phyloP scores from a whole-genome alignment of 305 asterid species.

The Andrographis paniculata region DNA sequence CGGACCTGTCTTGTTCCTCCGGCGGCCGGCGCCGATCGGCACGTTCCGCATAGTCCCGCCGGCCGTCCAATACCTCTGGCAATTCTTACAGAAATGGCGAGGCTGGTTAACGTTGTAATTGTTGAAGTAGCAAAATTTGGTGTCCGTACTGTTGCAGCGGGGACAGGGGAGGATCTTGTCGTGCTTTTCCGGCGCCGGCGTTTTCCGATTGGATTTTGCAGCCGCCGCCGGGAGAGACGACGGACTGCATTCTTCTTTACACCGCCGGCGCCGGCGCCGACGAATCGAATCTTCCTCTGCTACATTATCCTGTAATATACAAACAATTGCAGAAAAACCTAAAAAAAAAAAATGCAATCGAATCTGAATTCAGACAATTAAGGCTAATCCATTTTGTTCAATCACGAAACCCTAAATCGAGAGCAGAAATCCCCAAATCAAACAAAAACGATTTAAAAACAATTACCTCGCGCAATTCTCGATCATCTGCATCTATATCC shows the following conservation, averaged over 20 bases:
- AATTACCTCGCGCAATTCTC: constrained; percentile 43
- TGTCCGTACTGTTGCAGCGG: constrained; percentile 95
- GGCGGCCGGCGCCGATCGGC: constrained; percentile 96
- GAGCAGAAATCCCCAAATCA: not conserved
- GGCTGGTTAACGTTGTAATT: constrained; percentile 81
- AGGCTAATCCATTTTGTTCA: not conserved
- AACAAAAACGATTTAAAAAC: not conserved
- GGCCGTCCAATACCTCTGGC: constrained; percentile 94
- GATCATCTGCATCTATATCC: constrained; percentile 27
- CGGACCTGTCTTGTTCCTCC: constrained; percentile 76
- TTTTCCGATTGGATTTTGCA: no score
- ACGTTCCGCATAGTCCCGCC: constrained; percentile 98
- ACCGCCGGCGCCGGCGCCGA: no score
- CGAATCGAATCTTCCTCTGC: no score
- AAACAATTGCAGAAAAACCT: no score
- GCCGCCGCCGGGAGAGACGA: no score
- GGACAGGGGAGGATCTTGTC: constrained; percentile 92
- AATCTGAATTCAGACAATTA: not conserved
- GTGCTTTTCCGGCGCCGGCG: constrained; percentile 66
- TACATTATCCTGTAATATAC: no score
- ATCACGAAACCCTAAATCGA: not conserved
- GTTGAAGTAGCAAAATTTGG: constrained; percentile 93
- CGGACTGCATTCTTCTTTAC: no score
- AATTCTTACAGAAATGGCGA: constrained; percentile 78
- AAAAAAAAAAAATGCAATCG: no score